Percentiles rank a stretch among this genome's conserved stretches.
phyloP scores from a whole-genome alignment of 495 filamentous ascomycete species.

The Neurospora intermedia region DNA sequence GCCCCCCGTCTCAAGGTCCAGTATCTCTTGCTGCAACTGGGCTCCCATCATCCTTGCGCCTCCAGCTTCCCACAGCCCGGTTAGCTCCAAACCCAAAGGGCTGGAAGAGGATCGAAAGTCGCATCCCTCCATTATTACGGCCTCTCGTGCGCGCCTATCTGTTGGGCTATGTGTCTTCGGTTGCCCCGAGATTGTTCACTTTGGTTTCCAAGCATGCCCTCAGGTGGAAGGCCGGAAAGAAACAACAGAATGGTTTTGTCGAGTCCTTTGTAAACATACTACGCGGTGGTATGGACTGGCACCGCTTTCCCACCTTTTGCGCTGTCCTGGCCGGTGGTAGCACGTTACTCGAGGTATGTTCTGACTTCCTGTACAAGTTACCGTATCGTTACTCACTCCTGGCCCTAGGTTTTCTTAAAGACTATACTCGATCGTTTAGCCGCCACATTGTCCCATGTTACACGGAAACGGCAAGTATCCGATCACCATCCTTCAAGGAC shows the following conservation, averaged over 20 bases:
- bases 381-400: background rate
- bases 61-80: background rate
- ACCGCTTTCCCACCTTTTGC: constrained; percentile 76
- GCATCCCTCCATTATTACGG: constrained; percentile 32
- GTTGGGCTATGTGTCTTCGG: constrained; percentile 61
- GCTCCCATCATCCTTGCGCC: background rate
- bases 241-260: constrained; percentile 28
- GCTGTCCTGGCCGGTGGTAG: constrained; percentile 65
- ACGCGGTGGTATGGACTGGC: constrained; percentile 35
- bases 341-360: constrained; percentile 55
- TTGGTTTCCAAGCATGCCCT: constrained; percentile 38
- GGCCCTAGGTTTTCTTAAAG: constrained; percentile 20
- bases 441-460: constrained; percentile 15
- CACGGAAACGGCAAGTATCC: constrained; percentile 22
- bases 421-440: constrained; percentile 14
- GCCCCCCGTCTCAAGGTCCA: background rate
- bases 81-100: constrained; percentile 5
- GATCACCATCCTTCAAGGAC: background rate
- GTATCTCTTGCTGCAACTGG: background rate
- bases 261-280: constrained; percentile 33
- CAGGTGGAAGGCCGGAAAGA: constrained; percentile 29
- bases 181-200: constrained; percentile 54
- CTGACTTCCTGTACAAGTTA: background rate
- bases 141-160: constrained; percentile 66
- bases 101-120: constrained; percentile 21